These are phyloP conservation scores for Millerozyma miso DNA, from an alignment of 805 yeast species.

Conservation along the genomic window DNA sequence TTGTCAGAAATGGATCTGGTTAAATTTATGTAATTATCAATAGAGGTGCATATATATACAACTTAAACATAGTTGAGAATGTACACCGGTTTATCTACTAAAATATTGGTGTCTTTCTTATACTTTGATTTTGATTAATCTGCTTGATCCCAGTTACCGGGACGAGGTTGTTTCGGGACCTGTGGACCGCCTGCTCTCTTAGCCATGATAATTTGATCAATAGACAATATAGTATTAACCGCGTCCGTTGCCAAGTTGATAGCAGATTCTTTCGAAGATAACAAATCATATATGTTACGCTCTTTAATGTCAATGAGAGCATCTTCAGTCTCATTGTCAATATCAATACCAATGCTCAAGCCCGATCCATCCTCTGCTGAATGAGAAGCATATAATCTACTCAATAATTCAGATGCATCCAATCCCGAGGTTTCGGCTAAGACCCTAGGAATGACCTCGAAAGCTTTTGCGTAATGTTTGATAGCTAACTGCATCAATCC, in stretches of 20 bases:
- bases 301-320: slow-evolving; percentile 70
- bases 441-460: slow-evolving; percentile 89
- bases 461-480: slow-evolving; percentile 89
- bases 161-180: slow-evolving; percentile 73
- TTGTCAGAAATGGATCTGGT: slow-evolving; percentile 32
- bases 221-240: slow-evolving; percentile 81
- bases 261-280: slow-evolving; percentile 79
- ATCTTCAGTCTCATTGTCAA: slow-evolving; percentile 50
- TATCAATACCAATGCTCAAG: slow-evolving; percentile 65
- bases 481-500: slow-evolving; percentile 91
- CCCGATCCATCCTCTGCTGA: slow-evolving; percentile 40
- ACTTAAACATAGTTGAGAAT: neutral
- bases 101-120: too few relatives aligned
- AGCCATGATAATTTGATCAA: slow-evolving; percentile 98
- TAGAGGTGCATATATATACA: neutral
- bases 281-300: slow-evolving; percentile 72
- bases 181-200: slow-evolving; percentile 98
- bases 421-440: slow-evolving; percentile 93
- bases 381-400: slow-evolving; percentile 86
- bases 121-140: slow-evolving; percentile 52
- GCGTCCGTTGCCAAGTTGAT: slow-evolving; percentile 94
- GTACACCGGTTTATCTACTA: too few relatives aligned
- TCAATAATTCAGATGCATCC: slow-evolving; percentile 84
- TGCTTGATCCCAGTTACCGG: slow-evolving; percentile 95
- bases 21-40: neutral